phyloP scores from a whole-genome alignment of 2,329 filamentous ascomycete species.

The Diaporthe aspalathi region DNA sequence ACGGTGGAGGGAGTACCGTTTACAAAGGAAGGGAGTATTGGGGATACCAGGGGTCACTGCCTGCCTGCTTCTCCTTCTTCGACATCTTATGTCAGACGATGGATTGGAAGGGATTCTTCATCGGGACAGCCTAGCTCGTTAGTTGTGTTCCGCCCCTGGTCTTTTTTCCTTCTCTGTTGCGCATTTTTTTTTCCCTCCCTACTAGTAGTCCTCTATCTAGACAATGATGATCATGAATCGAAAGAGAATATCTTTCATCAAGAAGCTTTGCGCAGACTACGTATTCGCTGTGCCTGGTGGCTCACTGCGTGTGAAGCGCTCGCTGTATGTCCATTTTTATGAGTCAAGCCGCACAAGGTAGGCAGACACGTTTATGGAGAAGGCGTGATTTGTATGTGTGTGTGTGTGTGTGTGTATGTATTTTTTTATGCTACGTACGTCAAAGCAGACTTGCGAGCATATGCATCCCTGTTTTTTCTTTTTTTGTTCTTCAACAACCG shows the following conservation, averaged over 20 bases:
- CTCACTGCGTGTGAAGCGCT: not conserved
- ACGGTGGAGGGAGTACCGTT: slow-evolving; percentile 5
- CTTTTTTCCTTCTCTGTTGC: not conserved
- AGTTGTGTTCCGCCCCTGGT: not conserved
- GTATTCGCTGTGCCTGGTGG: not conserved
- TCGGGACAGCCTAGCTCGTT: slow-evolving; percentile 24
- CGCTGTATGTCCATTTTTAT: no score
- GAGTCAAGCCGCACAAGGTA: no score
- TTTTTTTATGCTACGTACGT: no score
- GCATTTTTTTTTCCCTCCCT: not conserved
- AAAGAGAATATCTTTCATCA: not conserved
- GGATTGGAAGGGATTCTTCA: not conserved
- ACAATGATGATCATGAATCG: slow-evolving; percentile 35
- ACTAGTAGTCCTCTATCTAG: slow-evolving; percentile 29
- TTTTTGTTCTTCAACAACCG: no score
- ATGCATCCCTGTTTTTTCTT: no score
- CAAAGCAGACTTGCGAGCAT: no score
- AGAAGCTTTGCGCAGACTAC: not conserved
- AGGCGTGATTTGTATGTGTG: no score
- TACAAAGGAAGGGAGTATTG: slow-evolving; percentile 24
- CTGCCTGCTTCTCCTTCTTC: not conserved
- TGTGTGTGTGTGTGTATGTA: no score
- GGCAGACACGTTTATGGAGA: no score
- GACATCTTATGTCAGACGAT: not conserved
- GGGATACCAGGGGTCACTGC: not conserved